Evolutionary conservation across 805 yeast species (phyloP), one percentile per base, ranked within the genome.

Genomic region (Dipodascus geniculatus): DNA sequence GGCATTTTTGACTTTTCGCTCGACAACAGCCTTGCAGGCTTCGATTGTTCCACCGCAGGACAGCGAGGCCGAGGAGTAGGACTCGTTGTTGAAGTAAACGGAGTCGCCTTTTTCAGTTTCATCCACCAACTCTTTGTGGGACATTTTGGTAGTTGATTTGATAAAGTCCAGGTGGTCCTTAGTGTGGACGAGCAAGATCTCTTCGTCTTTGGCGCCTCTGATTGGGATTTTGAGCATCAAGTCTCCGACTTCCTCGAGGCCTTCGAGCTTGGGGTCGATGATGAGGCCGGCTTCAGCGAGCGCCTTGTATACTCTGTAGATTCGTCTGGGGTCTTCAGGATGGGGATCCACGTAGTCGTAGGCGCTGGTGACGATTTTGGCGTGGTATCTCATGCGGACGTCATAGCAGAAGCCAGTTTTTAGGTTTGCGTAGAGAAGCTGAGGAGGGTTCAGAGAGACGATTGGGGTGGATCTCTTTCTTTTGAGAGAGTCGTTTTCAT

Each of bases 21-120:
- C 97, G 8, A 93, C 85, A 20, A 93, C 98, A 0, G 98, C 96
- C 59, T 81, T 80, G 67, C 98, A 90, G 1, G 96, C 96, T 68
- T 93, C 98, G 51, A 93, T 93, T 28, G 96, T 84, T 38, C 99
- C 98, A 54, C 99, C 99, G 66, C 97, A 91, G 42, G 96, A 83
- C 44, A 95, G 74, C 66, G 85, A 85, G 1, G 98, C 99, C 57
- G 95, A 85, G 42, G 84, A 72, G 60, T 75, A 79, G 1, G 96
- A 85, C 70, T 91, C 98, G 62, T 88, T 89, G 69, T 91, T 93
- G 68, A 88, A 87, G 68, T 93, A 93, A 51, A 93, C 90, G 11
- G 97, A 89, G 69, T 93, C 99, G 3, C 97, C 96, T 55, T 77
- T 77, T 59, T 89, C 96, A 0, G 97, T 91, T 62, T 83, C 89